Conservation (phyloP, 2,329 filamentous ascomycete species). For the Colletotrichum coccodes region DNA sequence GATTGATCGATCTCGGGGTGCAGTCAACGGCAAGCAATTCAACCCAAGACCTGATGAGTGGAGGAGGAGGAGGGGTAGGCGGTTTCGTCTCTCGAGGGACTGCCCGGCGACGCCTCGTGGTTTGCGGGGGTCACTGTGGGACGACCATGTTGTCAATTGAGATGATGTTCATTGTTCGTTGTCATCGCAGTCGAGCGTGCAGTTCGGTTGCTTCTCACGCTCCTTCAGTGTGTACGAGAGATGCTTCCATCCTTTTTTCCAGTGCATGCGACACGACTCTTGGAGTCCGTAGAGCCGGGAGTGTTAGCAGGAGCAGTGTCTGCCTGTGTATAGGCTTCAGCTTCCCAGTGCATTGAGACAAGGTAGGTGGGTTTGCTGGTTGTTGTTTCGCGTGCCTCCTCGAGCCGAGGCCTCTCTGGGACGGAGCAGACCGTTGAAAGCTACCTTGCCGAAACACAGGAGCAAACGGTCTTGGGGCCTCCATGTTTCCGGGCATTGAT, state of each 20-base stretch:
- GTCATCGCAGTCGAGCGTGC: neutral
- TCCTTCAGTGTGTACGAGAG: neutral
- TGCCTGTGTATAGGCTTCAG: neutral
- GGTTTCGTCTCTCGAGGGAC: conserved; percentile 23
- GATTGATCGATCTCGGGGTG: conserved; percentile 19
- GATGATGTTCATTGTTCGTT: conserved; percentile 10
- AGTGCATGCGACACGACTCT: too few species aligned
- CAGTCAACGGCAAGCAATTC: neutral
- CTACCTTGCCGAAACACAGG: conserved; percentile 14
- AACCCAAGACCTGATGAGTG: neutral
- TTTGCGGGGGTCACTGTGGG: conserved; percentile 30
- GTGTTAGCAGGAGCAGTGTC: neutral
- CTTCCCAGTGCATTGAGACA: conserved; percentile 9
- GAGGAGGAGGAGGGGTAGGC: conserved; percentile 5
- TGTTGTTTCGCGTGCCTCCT: conserved; percentile 23
- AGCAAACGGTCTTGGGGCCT: conserved; percentile 12
- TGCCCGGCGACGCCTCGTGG: conserved; percentile 26
- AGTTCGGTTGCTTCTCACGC: neutral
- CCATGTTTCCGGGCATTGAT: conserved; percentile 31
- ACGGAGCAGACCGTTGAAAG: neutral
- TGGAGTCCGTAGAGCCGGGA: neutral
- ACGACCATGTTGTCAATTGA: conserved; percentile 21
- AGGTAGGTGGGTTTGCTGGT: conserved; percentile 5
- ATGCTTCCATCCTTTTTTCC: neutral
- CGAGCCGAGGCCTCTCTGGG: conserved; percentile 6